Evolutionary conservation across 768 basidiomycete species (phyloP), one percentile per base, ranked within the genome.

Genomic region (Agaricus blazei): DNA sequence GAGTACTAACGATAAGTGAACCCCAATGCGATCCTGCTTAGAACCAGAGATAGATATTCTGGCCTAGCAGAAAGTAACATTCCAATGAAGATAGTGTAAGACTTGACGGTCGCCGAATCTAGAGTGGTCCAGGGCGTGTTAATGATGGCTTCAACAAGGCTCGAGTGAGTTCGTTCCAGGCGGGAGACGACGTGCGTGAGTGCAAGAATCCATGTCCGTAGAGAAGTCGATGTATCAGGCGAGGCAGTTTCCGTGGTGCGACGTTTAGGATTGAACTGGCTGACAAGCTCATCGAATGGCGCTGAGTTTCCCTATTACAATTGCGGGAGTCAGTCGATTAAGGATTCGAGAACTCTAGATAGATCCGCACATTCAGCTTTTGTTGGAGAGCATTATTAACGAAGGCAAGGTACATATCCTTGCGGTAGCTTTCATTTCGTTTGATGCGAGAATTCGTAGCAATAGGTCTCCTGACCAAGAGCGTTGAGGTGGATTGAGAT

Each of bases 61-160:
- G 95, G 91, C 58, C 88, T 75, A 24, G 96, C 92, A 58, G 90
- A 93, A 61, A 96, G 81, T 40, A 99, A 82, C 76, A 95, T 91
- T 27, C 92, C 90, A 47, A 93, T 82, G 67, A 97, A 97, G 36
- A 88, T 80, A 29, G 87, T 88, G 71, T 96, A 98, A 4, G 87
- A 85, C 69, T 87, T 88, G 51, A 95, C 93, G 60, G 96, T 90
- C 34, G 75, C 72, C 31, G 81, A 81, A 64, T 96, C 94, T 70
- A 93, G 83, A n/a, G 85, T 90, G 14, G 90, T 87, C 97, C 97
- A 99, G 11, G 93, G 92, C 64, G 98, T 78, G 58, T 78, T 79
- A 42, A 98, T 77, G 56, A 98, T 82, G 12, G 94, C 92, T 58
- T 94, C 84, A 37, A 98, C 87, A 29, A 99, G 82, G 0, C 83